A percentile compares a stretch with the other conserved stretches of the same genome.
These are phyloP conservation scores for Eucalyptus curtisii DNA, from an alignment of 345 rosid genomes.

Conservation along the genomic window DNA sequence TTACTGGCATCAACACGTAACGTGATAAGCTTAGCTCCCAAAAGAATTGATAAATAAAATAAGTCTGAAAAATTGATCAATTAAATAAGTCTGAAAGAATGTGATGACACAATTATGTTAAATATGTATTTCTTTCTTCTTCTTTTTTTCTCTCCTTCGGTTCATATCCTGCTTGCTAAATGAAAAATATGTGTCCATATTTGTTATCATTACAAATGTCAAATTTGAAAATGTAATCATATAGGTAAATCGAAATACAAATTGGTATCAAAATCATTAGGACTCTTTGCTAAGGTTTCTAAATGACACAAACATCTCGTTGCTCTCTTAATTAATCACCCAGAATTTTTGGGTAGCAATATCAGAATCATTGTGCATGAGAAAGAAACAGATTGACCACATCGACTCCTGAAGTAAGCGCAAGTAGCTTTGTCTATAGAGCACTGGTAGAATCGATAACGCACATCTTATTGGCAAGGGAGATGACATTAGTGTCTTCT, in stretches of 20 bases:
- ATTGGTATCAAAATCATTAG: not conserved
- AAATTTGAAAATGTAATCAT: not conserved
- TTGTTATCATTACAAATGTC: not conserved
- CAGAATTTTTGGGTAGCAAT: not conserved
- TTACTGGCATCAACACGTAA: not conserved
- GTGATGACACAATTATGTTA: not conserved
- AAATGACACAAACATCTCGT: not conserved
- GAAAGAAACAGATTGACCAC: not conserved
- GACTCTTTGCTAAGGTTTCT: not conserved
- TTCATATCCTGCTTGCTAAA: not conserved
- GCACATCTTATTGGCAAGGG: not conserved
- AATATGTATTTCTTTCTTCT: not conserved
- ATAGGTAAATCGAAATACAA: not conserved
- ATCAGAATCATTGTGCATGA: not conserved
- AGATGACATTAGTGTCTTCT: not conserved
- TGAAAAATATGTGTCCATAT: not conserved
- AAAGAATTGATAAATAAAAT: not conserved
- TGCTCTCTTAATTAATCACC: not conserved
- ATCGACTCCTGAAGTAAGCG: not conserved
- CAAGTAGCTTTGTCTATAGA: not conserved
- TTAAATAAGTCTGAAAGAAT: not conserved
- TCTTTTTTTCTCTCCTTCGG: not conserved
- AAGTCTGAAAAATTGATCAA: not conserved
- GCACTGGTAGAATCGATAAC: not conserved
- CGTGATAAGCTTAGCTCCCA: not conserved